Percentiles rank a stretch among this genome's conserved stretches.
These are phyloP conservation scores for Gossypium davidsonii DNA, from an alignment of 441 rosid species.

Conservation along the genomic window DNA sequence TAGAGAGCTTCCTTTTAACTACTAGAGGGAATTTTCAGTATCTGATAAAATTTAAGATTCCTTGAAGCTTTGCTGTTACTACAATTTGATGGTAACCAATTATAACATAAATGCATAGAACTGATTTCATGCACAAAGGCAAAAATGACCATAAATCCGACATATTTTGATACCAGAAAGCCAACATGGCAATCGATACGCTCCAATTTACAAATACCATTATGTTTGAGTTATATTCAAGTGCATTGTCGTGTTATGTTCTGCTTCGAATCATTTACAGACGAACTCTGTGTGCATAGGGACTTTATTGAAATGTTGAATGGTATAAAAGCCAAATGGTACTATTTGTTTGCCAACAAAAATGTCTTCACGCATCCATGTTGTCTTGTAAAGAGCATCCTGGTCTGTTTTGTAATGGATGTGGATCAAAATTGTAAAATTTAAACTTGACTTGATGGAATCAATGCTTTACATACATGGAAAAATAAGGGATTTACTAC, in stretches of 20 bases:
- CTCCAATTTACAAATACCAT: background rate
- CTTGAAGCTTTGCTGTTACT: background rate
- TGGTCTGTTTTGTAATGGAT: background rate
- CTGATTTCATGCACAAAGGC: background rate
- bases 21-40: background rate
- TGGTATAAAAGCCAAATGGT: background rate
- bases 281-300: background rate
- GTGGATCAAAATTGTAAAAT: background rate
- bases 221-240: background rate
- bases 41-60: background rate
- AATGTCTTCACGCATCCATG: background rate
- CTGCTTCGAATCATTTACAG: background rate
- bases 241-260: background rate
- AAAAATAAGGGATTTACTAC: background rate
- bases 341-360: background rate
- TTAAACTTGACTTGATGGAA: background rate
- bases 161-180: background rate
- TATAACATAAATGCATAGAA: background rate
- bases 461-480: background rate
- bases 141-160: background rate
- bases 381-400: background rate
- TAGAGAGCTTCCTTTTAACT: background rate
- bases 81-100: background rate
- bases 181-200: background rate
- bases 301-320: background rate